phyloP scores from a whole-genome alignment of 805 yeast species.

The Saccharomycopsis sp. region DNA sequence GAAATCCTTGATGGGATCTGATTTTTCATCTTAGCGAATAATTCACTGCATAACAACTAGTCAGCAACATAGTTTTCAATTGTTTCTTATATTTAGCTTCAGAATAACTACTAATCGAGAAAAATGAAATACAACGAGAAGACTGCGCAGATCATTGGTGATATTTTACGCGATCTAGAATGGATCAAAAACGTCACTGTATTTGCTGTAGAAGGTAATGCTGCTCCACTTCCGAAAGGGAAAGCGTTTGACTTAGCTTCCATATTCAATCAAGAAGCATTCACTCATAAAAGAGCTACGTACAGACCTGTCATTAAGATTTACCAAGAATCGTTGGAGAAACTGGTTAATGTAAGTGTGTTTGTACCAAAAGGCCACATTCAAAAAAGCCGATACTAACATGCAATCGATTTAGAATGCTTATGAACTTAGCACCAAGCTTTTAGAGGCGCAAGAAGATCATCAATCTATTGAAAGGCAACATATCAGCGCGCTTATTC shows the following conservation, averaged over 20 bases:
- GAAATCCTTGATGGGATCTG: no score
- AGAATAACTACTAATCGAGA: neutral
- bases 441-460: neutral
- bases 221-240: neutral
- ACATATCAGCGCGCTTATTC: neutral
- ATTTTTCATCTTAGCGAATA: no score
- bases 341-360: neutral
- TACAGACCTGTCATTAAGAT: neutral
- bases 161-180: neutral
- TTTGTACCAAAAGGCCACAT: neutral
- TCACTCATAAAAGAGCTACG: neutral
- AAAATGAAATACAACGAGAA: neutral
- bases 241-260: neutral
- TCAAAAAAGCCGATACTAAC: neutral
- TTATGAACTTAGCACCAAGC: neutral
- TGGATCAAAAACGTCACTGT: neutral
- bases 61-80: no score
- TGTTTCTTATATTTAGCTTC: no score
- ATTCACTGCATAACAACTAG: no score
- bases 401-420: neutral
- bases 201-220: neutral
- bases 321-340: neutral
- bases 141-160: neutral
- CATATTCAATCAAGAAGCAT: neutral
- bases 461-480: neutral